These are phyloP conservation scores for Trichoderma citrinoviride DNA, from an alignment of 2,329 filamentous ascomycete genomes.

Conservation along the genomic window DNA sequence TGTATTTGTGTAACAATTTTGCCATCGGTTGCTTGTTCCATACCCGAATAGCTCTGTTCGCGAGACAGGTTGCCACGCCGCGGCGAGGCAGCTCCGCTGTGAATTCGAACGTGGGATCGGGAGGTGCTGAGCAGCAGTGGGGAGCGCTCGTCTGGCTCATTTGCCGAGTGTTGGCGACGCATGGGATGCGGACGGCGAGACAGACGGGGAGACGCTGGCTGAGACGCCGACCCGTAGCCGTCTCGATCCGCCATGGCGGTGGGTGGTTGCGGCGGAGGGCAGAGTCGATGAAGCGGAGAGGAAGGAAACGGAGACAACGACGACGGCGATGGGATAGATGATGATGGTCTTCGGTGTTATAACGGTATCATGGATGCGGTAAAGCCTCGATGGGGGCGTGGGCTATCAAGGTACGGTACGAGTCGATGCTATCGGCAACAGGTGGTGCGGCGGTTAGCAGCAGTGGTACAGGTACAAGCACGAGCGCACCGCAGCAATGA, in stretches of 20 bases:
- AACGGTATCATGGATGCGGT: slow-evolving; percentile 1
- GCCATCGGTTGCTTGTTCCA: not conserved
- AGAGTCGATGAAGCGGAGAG: not conserved
- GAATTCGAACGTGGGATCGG: slow-evolving; percentile 44
- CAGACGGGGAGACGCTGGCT: slow-evolving; percentile 36
- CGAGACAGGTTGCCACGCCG: slow-evolving; percentile 33
- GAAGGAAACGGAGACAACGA: not conserved
- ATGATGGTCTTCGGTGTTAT: not conserved
- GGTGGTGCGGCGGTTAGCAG: not conserved
- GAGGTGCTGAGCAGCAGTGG: slow-evolving; percentile 42
- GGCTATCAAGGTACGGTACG: slow-evolving; percentile 7
- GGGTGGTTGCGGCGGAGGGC: not conserved
- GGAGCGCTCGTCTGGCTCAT: slow-evolving; percentile 44
- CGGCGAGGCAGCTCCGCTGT: slow-evolving; percentile 33
- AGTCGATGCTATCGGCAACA: not conserved
- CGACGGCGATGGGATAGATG: too few relatives aligned
- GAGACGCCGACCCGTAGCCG: slow-evolving; percentile 30
- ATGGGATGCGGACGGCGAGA: slow-evolving; percentile 31
- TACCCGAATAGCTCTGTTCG: slow-evolving; percentile 48
- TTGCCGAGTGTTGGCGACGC: slow-evolving; percentile 31
- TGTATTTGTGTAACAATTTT: not conserved
- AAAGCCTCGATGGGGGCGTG: slow-evolving; percentile 11
- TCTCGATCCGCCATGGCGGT: slow-evolving; percentile 34
- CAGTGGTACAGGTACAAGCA: not conserved
- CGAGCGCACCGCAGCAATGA: too few relatives aligned